phyloP scores from a whole-genome alignment of 192 early-diverging fungal genomes.

The Entomortierella chlamydospora region DNA sequence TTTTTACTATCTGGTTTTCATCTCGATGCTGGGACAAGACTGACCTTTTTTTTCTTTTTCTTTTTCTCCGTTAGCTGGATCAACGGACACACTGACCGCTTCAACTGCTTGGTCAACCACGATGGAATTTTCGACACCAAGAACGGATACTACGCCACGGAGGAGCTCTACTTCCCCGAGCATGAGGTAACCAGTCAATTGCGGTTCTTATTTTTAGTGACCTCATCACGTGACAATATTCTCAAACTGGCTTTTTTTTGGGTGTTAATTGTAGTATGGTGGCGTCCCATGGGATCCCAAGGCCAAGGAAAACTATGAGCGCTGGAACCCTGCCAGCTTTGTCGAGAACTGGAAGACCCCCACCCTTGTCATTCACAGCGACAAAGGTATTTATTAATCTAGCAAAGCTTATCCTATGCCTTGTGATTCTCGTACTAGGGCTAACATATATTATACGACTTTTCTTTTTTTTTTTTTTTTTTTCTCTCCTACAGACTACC shows the following conservation, averaged over 20 bases:
- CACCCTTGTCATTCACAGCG: conserved; percentile 83
- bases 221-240: neutral
- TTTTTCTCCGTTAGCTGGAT: conserved; percentile 69
- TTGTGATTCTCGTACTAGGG: neutral
- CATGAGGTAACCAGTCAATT: conserved; percentile 59
- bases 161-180: conserved; percentile 87
- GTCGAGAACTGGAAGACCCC: conserved; percentile 82
- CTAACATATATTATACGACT: too few species aligned
- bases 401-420: neutral
- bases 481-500: conserved; percentile 62
- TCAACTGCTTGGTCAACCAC: conserved; percentile 76
- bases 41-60: neutral
- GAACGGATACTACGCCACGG: conserved; percentile 74
- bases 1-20: neutral
- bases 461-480: conserved; percentile 1
- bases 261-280: conserved; percentile 58
- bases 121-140: conserved; percentile 78
- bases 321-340: conserved; percentile 75
- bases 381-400: conserved; percentile 40
- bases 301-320: conserved; percentile 65
- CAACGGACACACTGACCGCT: conserved; percentile 77
- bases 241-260: neutral
- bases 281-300: conserved; percentile 70
- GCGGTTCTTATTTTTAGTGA: too few species aligned
- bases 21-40: too few species aligned